phyloP scores from a whole-genome alignment of 2,329 filamentous ascomycete genomes.

The Epicoccum nigrum region DNA sequence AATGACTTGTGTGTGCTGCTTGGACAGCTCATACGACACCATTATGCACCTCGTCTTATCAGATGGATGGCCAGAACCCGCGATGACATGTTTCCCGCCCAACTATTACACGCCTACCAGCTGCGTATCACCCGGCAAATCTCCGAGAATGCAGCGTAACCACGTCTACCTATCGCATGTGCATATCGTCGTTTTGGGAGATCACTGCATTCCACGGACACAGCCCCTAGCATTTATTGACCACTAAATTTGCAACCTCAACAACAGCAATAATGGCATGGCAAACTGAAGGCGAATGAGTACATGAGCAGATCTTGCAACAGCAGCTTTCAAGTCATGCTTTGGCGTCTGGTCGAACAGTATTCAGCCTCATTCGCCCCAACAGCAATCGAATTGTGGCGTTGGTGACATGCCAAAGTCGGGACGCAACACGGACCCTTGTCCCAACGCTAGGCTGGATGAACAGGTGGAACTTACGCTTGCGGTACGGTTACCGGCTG shows the following conservation, averaged over 20 bases:
- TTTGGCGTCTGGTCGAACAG: background rate
- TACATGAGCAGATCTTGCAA: no score
- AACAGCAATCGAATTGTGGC: background rate
- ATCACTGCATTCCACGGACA: slow-evolving; percentile 3
- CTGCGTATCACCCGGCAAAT: background rate
- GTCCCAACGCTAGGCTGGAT: slow-evolving; percentile 19
- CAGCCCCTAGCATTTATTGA: background rate
- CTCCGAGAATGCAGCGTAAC: slow-evolving; percentile 4
- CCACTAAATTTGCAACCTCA: background rate
- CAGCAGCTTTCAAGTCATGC: background rate
- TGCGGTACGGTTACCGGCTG: slow-evolving; percentile 14
- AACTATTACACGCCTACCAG: background rate
- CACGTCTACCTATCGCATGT: slow-evolving; percentile 4
- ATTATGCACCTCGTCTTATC: background rate
- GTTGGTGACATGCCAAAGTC: background rate
- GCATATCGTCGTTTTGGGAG: background rate
- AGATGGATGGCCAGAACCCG: background rate
- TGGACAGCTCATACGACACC: background rate
- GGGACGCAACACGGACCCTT: background rate
- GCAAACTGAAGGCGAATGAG: no score
- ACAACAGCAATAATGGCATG: no score
- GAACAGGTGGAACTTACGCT: slow-evolving; percentile 20
- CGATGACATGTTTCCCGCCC: background rate
- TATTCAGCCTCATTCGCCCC: background rate
- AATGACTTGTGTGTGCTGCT: background rate